Base-by-base conservation (phyloP, 352 stramenopile species). In the Elongisporangium undulatum region DNA sequence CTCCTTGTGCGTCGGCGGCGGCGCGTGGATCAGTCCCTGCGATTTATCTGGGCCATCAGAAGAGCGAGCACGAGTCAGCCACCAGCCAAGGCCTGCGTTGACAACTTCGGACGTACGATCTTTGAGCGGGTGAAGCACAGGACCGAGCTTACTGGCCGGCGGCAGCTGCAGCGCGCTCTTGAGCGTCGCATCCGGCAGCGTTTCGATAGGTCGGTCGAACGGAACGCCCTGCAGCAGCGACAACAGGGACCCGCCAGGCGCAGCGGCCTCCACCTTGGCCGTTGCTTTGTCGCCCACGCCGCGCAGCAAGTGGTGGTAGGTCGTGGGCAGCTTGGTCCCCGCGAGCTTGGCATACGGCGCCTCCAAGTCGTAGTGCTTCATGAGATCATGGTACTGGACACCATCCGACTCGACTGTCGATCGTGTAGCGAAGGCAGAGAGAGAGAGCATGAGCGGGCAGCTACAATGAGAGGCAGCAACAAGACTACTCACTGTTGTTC, bases 181-280 rank as follows among this genome's bases (percentile, higher is more conserved):
- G 19, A 94, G 68, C 16, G 91, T 61, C 56, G 68, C 86, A 59
- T 92, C 80, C 2, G 85, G 73, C 17, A 94, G 62, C 19, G 75
- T 77, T 56, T 94, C 82, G 53, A 94, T 91, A 2, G 85, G 85
- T 5, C 85, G 79, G 53, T 92, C 85, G 29, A 94, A 94, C 1
- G 85, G 82, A 3, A 90, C 80, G 21, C 83, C 82, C 21, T 92
- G 68, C 15, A 92, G 55, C 41, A 92, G 68, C 1, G 67, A 65
- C 16, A 91, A 21, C 8, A 94, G 72, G 34, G 87, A 74, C 4
- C 83, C 75, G 49, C 83, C 84, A 24, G 59, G 38, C 16, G 77
- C 69, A 17, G 34, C 34, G 34, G 34, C 34, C 12, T 45, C 34
- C 34, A 45, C 34, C 3, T 57, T 67, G 10, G 72, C 60, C 58